These are phyloP conservation scores for Salix arbutifolia DNA, from an alignment of 345 rosid species.

Conservation along the genomic window DNA sequence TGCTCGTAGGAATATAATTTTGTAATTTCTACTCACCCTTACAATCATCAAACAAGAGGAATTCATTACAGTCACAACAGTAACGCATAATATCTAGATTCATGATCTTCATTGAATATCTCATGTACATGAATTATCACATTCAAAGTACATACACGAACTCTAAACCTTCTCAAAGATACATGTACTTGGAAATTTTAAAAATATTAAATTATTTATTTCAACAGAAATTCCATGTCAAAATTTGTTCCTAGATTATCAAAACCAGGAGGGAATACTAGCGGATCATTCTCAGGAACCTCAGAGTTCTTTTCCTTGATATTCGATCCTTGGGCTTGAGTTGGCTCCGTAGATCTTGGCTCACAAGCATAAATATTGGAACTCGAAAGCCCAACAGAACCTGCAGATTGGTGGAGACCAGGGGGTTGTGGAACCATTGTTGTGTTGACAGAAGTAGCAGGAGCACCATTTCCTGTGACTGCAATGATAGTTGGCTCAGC, in stretches of 20 bases:
- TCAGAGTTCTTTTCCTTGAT: neutral
- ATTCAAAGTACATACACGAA: too few relatives aligned
- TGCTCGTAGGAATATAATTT: too few relatives aligned
- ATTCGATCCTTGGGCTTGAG: neutral
- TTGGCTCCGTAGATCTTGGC: neutral
- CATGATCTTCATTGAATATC: too few relatives aligned
- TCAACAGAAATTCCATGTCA: neutral
- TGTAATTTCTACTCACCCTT: too few relatives aligned
- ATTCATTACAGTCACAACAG: too few relatives aligned
- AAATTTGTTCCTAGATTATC: neutral
- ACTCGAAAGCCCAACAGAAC: neutral
- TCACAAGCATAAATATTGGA: neutral
- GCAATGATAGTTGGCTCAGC: constrained; percentile 29
- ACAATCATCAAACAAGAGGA: too few relatives aligned
- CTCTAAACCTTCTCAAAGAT: too few relatives aligned
- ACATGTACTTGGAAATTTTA: too few relatives aligned
- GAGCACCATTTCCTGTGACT: constrained; percentile 9
- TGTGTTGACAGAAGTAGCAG: neutral
- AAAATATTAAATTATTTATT: too few relatives aligned
- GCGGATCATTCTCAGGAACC: neutral
- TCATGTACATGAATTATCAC: too few relatives aligned
- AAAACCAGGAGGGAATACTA: neutral
- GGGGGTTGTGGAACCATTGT: neutral
- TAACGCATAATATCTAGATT: too few relatives aligned
- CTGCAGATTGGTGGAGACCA: neutral